phyloP scores from a whole-genome alignment of 2,329 filamentous ascomycete genomes.

The Colletotrichum siamense region DNA sequence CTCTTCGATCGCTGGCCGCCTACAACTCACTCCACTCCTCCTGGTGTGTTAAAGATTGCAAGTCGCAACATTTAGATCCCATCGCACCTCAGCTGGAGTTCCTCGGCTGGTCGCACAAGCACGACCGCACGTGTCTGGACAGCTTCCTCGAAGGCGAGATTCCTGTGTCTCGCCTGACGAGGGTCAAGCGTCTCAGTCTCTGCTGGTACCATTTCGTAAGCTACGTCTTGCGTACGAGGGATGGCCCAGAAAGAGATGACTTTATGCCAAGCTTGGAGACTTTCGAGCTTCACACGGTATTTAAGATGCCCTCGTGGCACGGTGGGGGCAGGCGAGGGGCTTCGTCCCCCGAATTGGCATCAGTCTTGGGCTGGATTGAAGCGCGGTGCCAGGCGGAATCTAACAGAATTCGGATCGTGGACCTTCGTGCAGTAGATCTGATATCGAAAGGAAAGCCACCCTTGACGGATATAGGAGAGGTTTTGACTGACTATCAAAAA shows the following conservation, averaged over 20 bases:
- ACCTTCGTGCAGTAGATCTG: background rate
- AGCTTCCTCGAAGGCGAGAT: background rate
- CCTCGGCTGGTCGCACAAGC: background rate
- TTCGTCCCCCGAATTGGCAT: background rate
- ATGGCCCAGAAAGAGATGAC: background rate
- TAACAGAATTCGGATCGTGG: background rate
- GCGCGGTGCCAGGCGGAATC: background rate
- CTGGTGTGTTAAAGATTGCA: background rate
- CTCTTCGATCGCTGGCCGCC: background rate
- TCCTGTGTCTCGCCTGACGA: background rate
- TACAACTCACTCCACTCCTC: background rate
- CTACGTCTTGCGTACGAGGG: background rate
- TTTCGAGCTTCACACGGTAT: background rate
- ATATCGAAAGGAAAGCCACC: background rate
- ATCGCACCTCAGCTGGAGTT: background rate
- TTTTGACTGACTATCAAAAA: background rate
- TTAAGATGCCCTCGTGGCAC: background rate
- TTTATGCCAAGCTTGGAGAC: background rate
- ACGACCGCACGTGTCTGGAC: background rate
- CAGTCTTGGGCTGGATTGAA: background rate
- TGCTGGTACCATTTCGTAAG: background rate
- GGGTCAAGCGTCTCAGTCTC: background rate
- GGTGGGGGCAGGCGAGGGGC: background rate
- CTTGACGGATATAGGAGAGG: background rate
- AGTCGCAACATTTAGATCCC: background rate